Percentiles rank a stretch among this genome's conserved stretches.
Conservation (phyloP, 2,329 filamentous ascomycete genomes). For the Aspergillus ochraceoroseus region DNA sequence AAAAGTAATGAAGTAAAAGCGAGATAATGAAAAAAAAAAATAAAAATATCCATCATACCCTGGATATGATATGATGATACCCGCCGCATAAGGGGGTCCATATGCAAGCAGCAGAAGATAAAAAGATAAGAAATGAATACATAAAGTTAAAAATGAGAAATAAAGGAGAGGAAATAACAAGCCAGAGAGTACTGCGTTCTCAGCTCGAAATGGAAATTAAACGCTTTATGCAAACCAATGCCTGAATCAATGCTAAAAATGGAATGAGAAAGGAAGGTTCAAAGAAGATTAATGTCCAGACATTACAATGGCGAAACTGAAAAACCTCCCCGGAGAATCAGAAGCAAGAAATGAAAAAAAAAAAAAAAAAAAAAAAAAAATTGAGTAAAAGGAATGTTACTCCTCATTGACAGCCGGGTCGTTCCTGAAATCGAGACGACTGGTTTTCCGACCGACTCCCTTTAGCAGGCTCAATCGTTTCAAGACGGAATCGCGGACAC, state of each 20-base stretch:
- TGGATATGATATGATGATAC: conserved; percentile 6
- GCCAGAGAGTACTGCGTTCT: not conserved
- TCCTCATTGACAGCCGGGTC: conserved; percentile 35
- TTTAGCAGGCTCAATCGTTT: conserved; percentile 75
- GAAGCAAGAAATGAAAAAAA: conserved; percentile 16
- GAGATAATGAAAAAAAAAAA: conserved; percentile 4
- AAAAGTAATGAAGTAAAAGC: not conserved
- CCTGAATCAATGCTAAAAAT: conserved; percentile 3
- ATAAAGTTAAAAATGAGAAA: conserved; percentile 13
- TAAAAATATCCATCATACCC: conserved; percentile 6
- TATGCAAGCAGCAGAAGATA: conserved; percentile 13
- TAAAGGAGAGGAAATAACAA: conserved; percentile 11
- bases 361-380: conserved; percentile 18
- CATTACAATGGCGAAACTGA: conserved; percentile 20
- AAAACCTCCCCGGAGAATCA: conserved; percentile 12
- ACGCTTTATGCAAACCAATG: conserved; percentile 19
- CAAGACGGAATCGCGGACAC: conserved; percentile 59
- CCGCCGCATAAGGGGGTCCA: conserved; percentile 10
- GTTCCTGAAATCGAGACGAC: conserved; percentile 49
- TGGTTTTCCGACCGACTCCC: conserved; percentile 62
- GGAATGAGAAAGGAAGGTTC: conserved; percentile 7
- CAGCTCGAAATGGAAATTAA: conserved; percentile 8
- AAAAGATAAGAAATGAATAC: too few relatives aligned
- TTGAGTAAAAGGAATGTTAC: conserved; percentile 25
- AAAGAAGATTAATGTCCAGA: conserved; percentile 28